A percentile compares a stretch with the other conserved stretches of the same genome.
Evolutionary conservation across 2,329 filamentous ascomycete genomes (phyloP).

Genomic region (Beauveria scarabaeidicola): DNA sequence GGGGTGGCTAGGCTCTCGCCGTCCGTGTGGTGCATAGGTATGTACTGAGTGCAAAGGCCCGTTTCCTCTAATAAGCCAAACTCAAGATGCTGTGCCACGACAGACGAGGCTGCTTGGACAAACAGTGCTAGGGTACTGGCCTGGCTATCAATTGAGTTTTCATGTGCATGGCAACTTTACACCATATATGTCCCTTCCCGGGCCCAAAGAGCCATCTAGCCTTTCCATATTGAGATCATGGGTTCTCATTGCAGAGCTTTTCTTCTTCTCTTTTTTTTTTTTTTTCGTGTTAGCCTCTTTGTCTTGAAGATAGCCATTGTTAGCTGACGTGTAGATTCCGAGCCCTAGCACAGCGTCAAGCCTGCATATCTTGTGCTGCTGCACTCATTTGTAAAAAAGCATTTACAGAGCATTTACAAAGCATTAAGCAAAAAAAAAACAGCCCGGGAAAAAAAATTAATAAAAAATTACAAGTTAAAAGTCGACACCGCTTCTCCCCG

Average conservation of each 20-base stretch:
- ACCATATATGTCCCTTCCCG: too few relatives aligned
- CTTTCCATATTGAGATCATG: too few relatives aligned
- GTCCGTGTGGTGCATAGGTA: too few relatives aligned
- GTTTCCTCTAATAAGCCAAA: too few relatives aligned
- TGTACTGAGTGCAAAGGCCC: too few relatives aligned
- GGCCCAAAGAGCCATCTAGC: too few relatives aligned
- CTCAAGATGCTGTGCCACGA: background rate
- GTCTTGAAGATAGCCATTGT: background rate
- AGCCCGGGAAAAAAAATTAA: background rate
- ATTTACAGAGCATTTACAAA: too few relatives aligned
- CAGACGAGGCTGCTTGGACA: background rate
- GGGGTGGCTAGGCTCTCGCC: too few relatives aligned
- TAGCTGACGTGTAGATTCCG: background rate
- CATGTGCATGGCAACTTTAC: background rate
- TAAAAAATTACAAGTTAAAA: background rate
- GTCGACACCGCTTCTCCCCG: background rate
- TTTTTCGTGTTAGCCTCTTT: background rate
- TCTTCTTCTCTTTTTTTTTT: background rate
- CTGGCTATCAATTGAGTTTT: background rate
- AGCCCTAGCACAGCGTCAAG: background rate
- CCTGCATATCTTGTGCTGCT: background rate
- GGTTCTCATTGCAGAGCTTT: too few relatives aligned
- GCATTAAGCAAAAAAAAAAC: background rate
- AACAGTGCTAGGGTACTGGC: background rate
- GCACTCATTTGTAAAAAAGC: background rate